Evolutionary conservation across 2,329 filamentous ascomycete species (phyloP).

Genomic region (Blastomyces percursus): DNA sequence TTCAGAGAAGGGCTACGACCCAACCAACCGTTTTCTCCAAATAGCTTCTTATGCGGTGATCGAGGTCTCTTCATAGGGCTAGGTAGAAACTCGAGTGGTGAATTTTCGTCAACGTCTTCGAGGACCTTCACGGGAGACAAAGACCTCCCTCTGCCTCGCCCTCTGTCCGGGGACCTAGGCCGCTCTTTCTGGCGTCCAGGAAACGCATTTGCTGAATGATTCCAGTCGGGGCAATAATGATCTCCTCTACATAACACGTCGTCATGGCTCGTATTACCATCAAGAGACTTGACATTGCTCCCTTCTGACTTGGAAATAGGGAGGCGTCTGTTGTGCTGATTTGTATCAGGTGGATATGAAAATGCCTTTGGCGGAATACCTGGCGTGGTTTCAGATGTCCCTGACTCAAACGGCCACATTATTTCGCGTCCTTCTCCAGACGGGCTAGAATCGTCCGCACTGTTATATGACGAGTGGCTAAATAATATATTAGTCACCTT

Average conservation of each 20-base stretch:
- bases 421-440: slow-evolving; percentile 19
- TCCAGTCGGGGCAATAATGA: slow-evolving; percentile 9
- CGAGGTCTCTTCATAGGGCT: slow-evolving; percentile 17
- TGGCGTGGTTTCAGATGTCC: slow-evolving; percentile 6
- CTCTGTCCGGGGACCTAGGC: slow-evolving; percentile 7
- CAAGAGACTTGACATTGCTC: slow-evolving; percentile 13
- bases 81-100: slow-evolving; percentile 12
- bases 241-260: slow-evolving; percentile 1
- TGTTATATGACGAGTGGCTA: slow-evolving; percentile 19
- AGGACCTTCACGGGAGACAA: slow-evolving; percentile 18
- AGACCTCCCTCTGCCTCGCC: slow-evolving; percentile 8
- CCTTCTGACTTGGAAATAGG: slow-evolving; percentile 17
- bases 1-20: slow-evolving; percentile 26
- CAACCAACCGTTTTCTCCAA: slow-evolving; percentile 33
- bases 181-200: slow-evolving; percentile 7
- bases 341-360: slow-evolving; percentile 14
- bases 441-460: slow-evolving; percentile 19
- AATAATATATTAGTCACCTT: slow-evolving; percentile 10
- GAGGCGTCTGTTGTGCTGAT: slow-evolving; percentile 11
- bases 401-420: slow-evolving; percentile 16
- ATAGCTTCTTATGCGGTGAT: slow-evolving; percentile 34
- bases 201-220: neutral
- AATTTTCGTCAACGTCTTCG: slow-evolving; percentile 18
- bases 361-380: slow-evolving; percentile 13
- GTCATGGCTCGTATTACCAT: slow-evolving; percentile 6